Percentiles rank a stretch among this genome's conserved stretches.
phyloP scores from a whole-genome alignment of 129 eudicot species.

The Cynara cardunculus region DNA sequence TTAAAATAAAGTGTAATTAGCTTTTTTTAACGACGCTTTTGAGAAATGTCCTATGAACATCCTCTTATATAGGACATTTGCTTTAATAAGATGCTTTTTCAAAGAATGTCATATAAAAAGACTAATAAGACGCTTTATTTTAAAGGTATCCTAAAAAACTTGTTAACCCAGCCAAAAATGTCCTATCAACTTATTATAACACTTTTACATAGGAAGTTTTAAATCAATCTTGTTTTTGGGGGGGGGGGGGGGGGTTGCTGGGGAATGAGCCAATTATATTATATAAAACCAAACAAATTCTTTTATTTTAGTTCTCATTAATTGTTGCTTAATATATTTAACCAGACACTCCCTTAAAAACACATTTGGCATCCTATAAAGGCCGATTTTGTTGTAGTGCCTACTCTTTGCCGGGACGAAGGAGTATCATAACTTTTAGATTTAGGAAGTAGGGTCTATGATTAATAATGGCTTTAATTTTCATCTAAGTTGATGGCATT shows the following conservation, averaged over 20 bases:
- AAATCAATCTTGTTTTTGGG: no score
- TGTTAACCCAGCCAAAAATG: background rate
- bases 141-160: background rate
- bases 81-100: background rate
- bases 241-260: no score
- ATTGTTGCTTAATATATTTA: no score
- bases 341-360: background rate
- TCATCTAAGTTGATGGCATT: slow-evolving; percentile 9
- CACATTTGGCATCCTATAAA: background rate
- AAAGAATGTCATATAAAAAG: background rate
- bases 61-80: background rate
- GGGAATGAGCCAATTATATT: no score
- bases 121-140: background rate
- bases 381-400: background rate
- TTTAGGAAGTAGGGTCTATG: background rate
- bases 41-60: background rate
- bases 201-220: no score
- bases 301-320: no score
- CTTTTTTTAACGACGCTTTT: background rate
- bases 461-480: background rate
- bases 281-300: no score
- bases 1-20: background rate
- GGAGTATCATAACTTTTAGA: background rate
- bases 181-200: background rate
- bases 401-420: background rate